A percentile compares a stretch with the other conserved stretches of the same genome.
Evolutionary conservation across 176 grass and related monocot genomes (phyloP).

Genomic region (sorghum (Sorghum bicolor)): DNA sequence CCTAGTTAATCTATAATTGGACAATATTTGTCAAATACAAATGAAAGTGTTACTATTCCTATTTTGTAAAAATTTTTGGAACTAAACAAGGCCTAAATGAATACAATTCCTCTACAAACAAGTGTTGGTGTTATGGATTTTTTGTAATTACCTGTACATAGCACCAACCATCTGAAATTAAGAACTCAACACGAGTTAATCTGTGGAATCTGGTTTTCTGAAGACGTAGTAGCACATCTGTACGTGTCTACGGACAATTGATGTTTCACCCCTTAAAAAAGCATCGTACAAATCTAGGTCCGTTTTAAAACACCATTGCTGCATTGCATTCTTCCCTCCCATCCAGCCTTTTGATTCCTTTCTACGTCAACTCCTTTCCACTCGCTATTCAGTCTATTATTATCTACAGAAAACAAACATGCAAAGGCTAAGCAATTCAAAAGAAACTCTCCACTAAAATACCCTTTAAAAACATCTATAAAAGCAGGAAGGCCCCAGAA

Average conservation of each 20-base stretch:
- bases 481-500: slow-evolving; percentile 30
- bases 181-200: neutral
- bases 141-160: neutral
- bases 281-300: neutral
- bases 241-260: neutral
- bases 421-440: slow-evolving; percentile 6
- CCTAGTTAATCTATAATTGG: too few species aligned
- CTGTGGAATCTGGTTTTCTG: neutral
- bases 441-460: slow-evolving; percentile 1
- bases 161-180: neutral
- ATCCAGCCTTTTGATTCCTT: slow-evolving; percentile 10
- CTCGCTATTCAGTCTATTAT: neutral
- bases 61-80: too few species aligned
- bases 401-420: neutral
- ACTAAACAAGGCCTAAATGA: too few species aligned
- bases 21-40: too few species aligned
- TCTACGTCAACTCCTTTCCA: neutral
- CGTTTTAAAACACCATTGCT: neutral
- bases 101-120: neutral
- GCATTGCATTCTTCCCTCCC: neutral
- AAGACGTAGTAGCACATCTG: too few species aligned
- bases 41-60: too few species aligned
- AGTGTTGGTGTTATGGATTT: neutral
- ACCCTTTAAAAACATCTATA: slow-evolving; percentile 13
- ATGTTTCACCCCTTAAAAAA: neutral